Evolutionary conservation across 2,329 filamentous ascomycete genomes (phyloP).

Genomic region (Exutisphaerella laricina): DNA sequence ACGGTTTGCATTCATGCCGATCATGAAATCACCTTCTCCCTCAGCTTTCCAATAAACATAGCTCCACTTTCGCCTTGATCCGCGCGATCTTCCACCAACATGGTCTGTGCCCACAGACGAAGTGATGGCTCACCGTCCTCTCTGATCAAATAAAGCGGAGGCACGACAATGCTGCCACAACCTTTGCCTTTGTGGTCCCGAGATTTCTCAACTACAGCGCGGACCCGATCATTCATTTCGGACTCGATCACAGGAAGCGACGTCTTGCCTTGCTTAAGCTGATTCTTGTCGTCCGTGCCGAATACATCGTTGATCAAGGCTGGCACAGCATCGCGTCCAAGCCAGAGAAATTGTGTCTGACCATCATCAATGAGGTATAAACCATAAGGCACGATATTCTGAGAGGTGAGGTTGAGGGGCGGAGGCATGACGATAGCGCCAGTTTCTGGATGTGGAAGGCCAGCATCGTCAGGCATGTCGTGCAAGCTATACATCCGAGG

Average conservation of each 20-base stretch:
- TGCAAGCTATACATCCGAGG: slow-evolving; percentile 67
- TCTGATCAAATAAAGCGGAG: slow-evolving; percentile 86
- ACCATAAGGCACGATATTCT: slow-evolving; percentile 80
- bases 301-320: slow-evolving; percentile 88
- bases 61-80: slow-evolving; percentile 89
- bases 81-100: slow-evolving; percentile 89
- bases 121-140: slow-evolving; percentile 94
- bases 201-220: slow-evolving; percentile 87
- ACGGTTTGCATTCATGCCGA: slow-evolving; percentile 3
- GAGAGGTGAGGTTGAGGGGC: slow-evolving; percentile 77
- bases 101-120: slow-evolving; percentile 93
- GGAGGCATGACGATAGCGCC: slow-evolving; percentile 86
- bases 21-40: slow-evolving; percentile 78
- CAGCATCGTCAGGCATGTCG: slow-evolving; percentile 93
- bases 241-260: slow-evolving; percentile 81
- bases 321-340: slow-evolving; percentile 86
- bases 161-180: slow-evolving; percentile 87
- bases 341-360: slow-evolving; percentile 96
- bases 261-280: slow-evolving; percentile 86
- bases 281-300: slow-evolving; percentile 73
- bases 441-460: slow-evolving; percentile 75
- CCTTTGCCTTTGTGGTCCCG: slow-evolving; percentile 79
- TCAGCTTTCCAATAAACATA: slow-evolving; percentile 85
- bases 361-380: slow-evolving; percentile 96
- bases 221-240: slow-evolving; percentile 92